Conservation (phyloP, 148 eudicot genomes). For the Linanthus parryae region DNA sequence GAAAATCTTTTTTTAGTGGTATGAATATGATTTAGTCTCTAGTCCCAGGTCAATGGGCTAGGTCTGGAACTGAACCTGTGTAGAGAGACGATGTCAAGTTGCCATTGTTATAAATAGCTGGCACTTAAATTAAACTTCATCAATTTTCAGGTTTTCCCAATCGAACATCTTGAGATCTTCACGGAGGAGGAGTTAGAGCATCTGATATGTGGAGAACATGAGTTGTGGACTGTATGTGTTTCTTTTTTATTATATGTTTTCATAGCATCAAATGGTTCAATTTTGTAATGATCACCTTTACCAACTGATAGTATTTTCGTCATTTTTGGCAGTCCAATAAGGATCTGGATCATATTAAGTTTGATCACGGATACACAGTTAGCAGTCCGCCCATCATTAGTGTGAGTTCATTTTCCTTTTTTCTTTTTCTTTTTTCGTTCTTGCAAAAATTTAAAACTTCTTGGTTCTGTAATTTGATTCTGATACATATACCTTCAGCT, state of each 20-base stretch:
- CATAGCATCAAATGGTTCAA: too few relatives aligned
- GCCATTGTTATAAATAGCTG: too few relatives aligned
- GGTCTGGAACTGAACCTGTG: too few relatives aligned
- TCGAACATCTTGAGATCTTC: slow-evolving; percentile 65
- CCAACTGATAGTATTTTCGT: not conserved
- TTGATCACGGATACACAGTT: slow-evolving; percentile 92
- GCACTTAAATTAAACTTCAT: too few relatives aligned
- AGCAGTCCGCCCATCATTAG: slow-evolving; percentile 76
- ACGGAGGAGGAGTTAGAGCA: slow-evolving; percentile 83
- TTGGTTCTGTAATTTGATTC: too few relatives aligned
- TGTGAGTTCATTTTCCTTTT: slow-evolving; percentile 27
- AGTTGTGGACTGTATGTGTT: slow-evolving; percentile 70
- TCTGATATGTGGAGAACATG: slow-evolving; percentile 83
- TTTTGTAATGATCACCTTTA: not conserved
- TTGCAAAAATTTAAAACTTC: too few relatives aligned
- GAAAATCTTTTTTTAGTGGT: too few relatives aligned
- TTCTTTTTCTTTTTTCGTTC: not conserved
- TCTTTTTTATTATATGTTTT: too few relatives aligned
- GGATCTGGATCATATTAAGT: slow-evolving; percentile 77
- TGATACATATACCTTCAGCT: slow-evolving; percentile 37
- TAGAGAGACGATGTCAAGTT: too few relatives aligned
- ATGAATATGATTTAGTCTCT: too few relatives aligned
- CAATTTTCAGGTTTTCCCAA: slow-evolving; percentile 64
- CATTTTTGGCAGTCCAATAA: slow-evolving; percentile 54
- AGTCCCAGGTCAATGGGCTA: too few relatives aligned